Conservation (phyloP, 176 grass and related monocot species). For the Avena eriantha region DNA sequence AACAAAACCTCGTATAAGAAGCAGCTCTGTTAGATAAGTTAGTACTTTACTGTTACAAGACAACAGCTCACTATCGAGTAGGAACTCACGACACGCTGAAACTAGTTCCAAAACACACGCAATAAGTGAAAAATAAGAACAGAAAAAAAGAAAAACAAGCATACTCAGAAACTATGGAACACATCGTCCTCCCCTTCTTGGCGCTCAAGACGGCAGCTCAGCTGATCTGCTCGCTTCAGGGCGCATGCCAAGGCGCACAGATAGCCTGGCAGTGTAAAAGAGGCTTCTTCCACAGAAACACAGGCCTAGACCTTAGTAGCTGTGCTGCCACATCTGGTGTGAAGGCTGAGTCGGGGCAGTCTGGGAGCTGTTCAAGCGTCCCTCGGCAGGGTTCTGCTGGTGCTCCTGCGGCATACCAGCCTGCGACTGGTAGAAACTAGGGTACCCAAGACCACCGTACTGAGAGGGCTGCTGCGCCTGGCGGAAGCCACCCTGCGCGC, state of each 20-base stretch:
- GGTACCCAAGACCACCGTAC: constrained; percentile 61
- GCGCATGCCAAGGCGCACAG: constrained; percentile 20
- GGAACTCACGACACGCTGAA: constrained; percentile 39
- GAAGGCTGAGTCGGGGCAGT: constrained; percentile 51
- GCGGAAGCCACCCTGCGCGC: constrained; percentile 67
- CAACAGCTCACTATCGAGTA: constrained; percentile 52
- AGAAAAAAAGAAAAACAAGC: not conserved
- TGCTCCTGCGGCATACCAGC: constrained; percentile 63
- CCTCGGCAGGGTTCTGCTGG: constrained; percentile 61
- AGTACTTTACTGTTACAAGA: constrained; percentile 51
- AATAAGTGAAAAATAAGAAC: constrained; percentile 19
- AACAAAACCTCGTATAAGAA: constrained; percentile 33
- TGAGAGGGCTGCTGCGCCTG: constrained; percentile 79
- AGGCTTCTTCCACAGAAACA: constrained; percentile 31
- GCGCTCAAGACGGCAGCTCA: constrained; percentile 49
- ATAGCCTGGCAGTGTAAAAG: constrained; percentile 34
- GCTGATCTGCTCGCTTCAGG: constrained; percentile 50
- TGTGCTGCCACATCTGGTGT: constrained; percentile 93
- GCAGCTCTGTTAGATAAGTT: constrained; percentile 53
- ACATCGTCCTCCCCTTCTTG: constrained; percentile 24
- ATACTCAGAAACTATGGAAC: constrained; percentile 39
- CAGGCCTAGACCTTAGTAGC: constrained; percentile 63
- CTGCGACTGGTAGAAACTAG: constrained; percentile 84
- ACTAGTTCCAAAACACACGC: constrained; percentile 36
- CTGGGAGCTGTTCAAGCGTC: constrained; percentile 59